phyloP scores from a whole-genome alignment of 2,329 filamentous ascomycete genomes.

The Lecanosticta acicola region DNA sequence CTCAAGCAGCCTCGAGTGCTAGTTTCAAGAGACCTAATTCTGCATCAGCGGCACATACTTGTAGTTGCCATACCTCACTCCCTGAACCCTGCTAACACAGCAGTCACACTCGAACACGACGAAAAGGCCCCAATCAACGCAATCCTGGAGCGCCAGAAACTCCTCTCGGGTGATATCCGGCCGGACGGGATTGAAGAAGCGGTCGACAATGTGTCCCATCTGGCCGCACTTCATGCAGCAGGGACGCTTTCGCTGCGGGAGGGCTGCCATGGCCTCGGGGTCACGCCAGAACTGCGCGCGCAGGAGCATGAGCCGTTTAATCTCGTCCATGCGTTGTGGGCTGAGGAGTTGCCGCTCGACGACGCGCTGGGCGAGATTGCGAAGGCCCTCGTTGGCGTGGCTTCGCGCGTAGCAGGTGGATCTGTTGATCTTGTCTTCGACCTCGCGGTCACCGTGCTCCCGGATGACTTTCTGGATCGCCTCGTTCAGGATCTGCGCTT shows the following conservation, averaged over 20 bases:
- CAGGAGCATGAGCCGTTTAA: slow-evolving; percentile 6
- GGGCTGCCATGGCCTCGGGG: slow-evolving; percentile 7
- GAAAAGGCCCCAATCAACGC: slow-evolving; percentile 10
- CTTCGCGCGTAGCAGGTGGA: slow-evolving; percentile 2
- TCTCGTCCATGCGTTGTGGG: slow-evolving; percentile 5
- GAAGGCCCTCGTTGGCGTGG: slow-evolving; percentile 1
- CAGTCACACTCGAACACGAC: slow-evolving; percentile 10
- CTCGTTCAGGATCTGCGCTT: background rate
- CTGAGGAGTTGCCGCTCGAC: slow-evolving; percentile 7
- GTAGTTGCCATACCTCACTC: background rate
- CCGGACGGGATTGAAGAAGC: slow-evolving; percentile 5
- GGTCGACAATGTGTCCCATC: slow-evolving; percentile 7
- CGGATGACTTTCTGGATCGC: background rate
- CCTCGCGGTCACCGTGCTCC: background rate
- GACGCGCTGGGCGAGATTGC: slow-evolving; percentile 5
- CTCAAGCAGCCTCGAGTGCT: too few species aligned
- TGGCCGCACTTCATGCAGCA: slow-evolving; percentile 6
- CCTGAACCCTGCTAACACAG: background rate
- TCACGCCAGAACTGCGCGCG: slow-evolving; percentile 11
- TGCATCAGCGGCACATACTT: background rate
- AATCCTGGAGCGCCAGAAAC: slow-evolving; percentile 7
- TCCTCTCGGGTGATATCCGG: background rate
- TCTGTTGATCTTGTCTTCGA: slow-evolving; percentile 7
- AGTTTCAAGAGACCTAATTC: too few species aligned
- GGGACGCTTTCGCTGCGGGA: slow-evolving; percentile 10